Evolutionary conservation across 257 asterid genomes (phyloP), one percentile per base, ranked within the genome.

Genomic region (Marsdenia floribunda): DNA sequence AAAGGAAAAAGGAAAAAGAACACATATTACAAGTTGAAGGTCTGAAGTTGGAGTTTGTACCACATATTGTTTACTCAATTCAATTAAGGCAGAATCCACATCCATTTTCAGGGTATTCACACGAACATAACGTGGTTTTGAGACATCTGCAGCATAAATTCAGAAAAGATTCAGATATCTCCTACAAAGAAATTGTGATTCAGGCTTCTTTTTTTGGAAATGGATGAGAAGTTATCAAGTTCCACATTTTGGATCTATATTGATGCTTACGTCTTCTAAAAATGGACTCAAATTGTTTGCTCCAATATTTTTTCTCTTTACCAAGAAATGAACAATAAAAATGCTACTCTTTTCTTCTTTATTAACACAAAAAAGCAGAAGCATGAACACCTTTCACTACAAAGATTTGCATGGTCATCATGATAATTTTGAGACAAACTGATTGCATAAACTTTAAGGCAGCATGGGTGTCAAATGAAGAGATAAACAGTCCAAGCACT

Each of bases 81-180:
- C 94, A 11, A 72, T 67, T 49, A 85, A 74, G 77, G 95, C 93
- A 71, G 78, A 80, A 73, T 82, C 90, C 46, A 87, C 85, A 55
- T 88, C 90, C 71, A 84, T 79, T 87, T 89, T 92, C 75, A 92
- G 86, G 71, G 98, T 89, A 82, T 95, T 95, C 49, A 95, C 96
- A 78, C 98, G 96, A 82, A 89, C 93, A 81, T 87, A 90, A 69
- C 99, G 97, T 74, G 96, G 94, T 82, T 90, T 95, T 14, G 59
- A 84, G 78, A 82, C 78, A 76, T 85, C 97, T 92, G 87, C 88
- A 83, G 77, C 22, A 81, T 55, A 75, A 46, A 64, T 61, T 24
- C 53, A 66, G 7, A 38, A 66, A 75, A 55, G 24, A 57, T 70
- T 55, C 24, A 68, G 69, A 65, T 21, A 77, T 22, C 33, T 44